Conservation (phyloP, 176 grass and related monocot genomes). For the Eleusine indica region DNA sequence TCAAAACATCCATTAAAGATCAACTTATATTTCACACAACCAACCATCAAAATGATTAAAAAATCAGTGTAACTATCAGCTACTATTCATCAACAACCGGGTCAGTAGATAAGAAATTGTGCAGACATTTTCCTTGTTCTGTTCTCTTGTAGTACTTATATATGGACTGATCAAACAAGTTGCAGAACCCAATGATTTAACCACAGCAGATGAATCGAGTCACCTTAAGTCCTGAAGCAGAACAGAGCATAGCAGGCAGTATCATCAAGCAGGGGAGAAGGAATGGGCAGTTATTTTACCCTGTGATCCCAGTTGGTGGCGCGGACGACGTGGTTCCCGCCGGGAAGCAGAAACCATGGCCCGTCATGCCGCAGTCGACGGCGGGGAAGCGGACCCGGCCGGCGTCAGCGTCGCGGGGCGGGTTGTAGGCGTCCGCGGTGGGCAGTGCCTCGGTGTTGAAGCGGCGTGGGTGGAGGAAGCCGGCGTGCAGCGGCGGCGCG, state of each 20-base stretch:
- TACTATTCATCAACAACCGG: neutral
- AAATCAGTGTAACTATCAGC: too few species aligned
- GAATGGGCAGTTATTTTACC: slow-evolving; percentile 19
- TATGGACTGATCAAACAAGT: neutral
- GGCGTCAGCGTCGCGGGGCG: too few species aligned
- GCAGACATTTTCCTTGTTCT: neutral
- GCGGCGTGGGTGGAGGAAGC: too few species aligned
- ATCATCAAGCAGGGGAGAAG: neutral
- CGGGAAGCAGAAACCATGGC: too few species aligned
- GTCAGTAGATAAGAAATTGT: neutral
- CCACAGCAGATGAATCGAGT: neutral
- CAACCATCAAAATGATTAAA: too few species aligned
- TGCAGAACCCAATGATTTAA: neutral
- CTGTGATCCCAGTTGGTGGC: slow-evolving; percentile 24
- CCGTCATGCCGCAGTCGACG: too few species aligned
- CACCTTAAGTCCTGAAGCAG: neutral
- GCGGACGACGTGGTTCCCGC: too few species aligned
- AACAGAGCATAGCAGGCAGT: neutral
- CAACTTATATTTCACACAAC: too few species aligned
- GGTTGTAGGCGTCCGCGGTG: too few species aligned
- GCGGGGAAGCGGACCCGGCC: too few species aligned
- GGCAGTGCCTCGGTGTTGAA: too few species aligned
- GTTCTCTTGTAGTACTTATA: neutral
- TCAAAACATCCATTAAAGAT: neutral
- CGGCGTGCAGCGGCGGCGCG: too few species aligned